These are phyloP conservation scores for Penicillium paxilli DNA, from an alignment of 495 filamentous ascomycete species.

Conservation along the genomic window DNA sequence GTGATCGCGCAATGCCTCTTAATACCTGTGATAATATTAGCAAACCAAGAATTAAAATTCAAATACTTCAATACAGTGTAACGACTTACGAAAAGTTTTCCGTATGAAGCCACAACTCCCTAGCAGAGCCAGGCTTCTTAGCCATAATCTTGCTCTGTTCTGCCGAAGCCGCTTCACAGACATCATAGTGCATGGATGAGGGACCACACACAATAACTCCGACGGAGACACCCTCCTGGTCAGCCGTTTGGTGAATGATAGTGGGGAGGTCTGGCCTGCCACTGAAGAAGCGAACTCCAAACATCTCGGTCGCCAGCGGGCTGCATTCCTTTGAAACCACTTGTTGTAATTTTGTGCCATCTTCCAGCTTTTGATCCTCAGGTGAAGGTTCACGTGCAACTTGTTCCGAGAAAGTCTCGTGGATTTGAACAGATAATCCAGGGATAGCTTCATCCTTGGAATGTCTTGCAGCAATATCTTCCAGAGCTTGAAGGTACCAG, in stretches of 20 bases:
- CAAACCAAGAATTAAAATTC: not conserved
- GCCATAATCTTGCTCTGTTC: slow-evolving; percentile 15
- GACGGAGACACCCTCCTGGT: slow-evolving; percentile 8
- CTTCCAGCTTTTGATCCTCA: not conserved
- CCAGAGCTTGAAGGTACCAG: slow-evolving; percentile 25
- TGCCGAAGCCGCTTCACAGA: slow-evolving; percentile 12
- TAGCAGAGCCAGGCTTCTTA: slow-evolving; percentile 6
- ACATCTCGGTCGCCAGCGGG: slow-evolving; percentile 4
- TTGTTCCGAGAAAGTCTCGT: slow-evolving; percentile 10
- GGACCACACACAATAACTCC: slow-evolving; percentile 21
- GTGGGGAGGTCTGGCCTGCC: slow-evolving; percentile 14
- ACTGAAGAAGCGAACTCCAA: slow-evolving; percentile 13
- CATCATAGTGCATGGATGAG: slow-evolving; percentile 21
- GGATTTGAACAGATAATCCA: slow-evolving; percentile 16
- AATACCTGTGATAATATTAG: not conserved
- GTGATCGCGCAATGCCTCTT: not conserved
- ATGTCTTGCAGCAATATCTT: slow-evolving; percentile 19
- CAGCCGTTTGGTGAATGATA: slow-evolving; percentile 2
- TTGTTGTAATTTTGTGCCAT: not conserved
- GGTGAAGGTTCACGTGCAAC: not conserved
- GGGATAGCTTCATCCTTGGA: slow-evolving; percentile 3
- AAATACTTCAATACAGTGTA: too few relatives aligned
- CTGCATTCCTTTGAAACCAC: slow-evolving; percentile 12
- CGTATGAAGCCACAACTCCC: slow-evolving; percentile 23
- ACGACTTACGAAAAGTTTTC: slow-evolving; percentile 27